Conservation (phyloP, 768 basidiomycete species). For the Hericium rajendrae region DNA sequence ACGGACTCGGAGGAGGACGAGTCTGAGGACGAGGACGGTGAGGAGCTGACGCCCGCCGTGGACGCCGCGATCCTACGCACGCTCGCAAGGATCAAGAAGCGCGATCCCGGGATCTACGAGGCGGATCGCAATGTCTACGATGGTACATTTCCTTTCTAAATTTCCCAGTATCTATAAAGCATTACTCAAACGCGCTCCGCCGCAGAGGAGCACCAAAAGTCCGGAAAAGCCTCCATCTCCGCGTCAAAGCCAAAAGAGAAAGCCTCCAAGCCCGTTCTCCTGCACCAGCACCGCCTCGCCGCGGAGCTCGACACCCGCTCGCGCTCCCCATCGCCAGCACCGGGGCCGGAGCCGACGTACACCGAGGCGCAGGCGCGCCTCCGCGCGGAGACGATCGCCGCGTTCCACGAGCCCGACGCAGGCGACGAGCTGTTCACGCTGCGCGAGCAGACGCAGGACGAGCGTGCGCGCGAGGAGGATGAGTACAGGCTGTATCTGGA, state of each 20-base stretch:
- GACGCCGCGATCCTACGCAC: slow-evolving; percentile 93
- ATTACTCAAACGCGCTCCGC: too few species aligned
- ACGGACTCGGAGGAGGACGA: slow-evolving; percentile 69
- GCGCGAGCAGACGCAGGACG: slow-evolving; percentile 70
- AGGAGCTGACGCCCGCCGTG: slow-evolving; percentile 86
- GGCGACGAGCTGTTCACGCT: slow-evolving; percentile 64
- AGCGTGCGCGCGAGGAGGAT: slow-evolving; percentile 68
- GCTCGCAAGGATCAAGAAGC: slow-evolving; percentile 71
- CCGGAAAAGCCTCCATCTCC: slow-evolving; percentile 24
- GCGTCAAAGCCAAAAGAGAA: slow-evolving; percentile 35
- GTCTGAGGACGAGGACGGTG: slow-evolving; percentile 89
- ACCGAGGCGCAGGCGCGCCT: slow-evolving; percentile 69
- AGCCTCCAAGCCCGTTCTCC: slow-evolving; percentile 54
- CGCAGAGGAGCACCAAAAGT: slow-evolving; percentile 57
- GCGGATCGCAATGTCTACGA: slow-evolving; percentile 62
- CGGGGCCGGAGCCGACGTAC: slow-evolving; percentile 56
- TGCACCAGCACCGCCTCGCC: slow-evolving; percentile 64
- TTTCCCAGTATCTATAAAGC: not conserved
- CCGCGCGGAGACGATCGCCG: slow-evolving; percentile 74
- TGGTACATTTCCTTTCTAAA: slow-evolving; percentile 35
- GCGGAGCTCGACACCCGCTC: slow-evolving; percentile 54
- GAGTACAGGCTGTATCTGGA: slow-evolving; percentile 79
- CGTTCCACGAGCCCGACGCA: slow-evolving; percentile 59
- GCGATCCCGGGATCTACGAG: slow-evolving; percentile 82
- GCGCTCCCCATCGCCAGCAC: too few species aligned